These are phyloP conservation scores for Tetraselmis chui DNA, from an alignment of 139 green algal genomes.

Conservation along the genomic window DNA sequence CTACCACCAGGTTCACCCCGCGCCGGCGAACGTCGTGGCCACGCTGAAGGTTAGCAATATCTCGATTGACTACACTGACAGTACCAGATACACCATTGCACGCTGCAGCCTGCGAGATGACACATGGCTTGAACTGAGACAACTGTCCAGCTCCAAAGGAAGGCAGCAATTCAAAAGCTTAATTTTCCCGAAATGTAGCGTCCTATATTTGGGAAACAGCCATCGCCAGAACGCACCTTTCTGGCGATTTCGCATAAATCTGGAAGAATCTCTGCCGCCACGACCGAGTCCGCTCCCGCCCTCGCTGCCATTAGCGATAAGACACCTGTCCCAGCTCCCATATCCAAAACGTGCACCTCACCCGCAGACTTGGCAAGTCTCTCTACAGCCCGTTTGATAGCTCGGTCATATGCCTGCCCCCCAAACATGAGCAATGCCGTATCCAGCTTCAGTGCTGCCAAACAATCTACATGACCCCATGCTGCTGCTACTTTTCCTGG, in stretches of 20 bases:
- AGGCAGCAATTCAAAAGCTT: too few species aligned
- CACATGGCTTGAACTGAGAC: neutral
- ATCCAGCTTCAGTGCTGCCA: too few species aligned
- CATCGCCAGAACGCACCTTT: neutral
- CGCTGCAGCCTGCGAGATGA: slow-evolving; percentile 4
- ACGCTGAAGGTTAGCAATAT: slow-evolving; percentile 22
- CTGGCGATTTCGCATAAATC: neutral
- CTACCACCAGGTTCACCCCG: slow-evolving; percentile 60
- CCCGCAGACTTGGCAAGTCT: slow-evolving; percentile 13
- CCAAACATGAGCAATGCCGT: neutral
- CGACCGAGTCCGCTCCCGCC: slow-evolving; percentile 17
- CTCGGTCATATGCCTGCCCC: slow-evolving; percentile 31
- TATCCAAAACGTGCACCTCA: slow-evolving; percentile 37
- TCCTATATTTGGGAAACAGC: too few species aligned
- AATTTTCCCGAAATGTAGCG: too few species aligned
- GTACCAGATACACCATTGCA: slow-evolving; percentile 14
- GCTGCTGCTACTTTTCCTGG: too few species aligned
- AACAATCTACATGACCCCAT: too few species aligned
- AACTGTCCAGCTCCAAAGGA: neutral
- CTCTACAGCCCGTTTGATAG: slow-evolving; percentile 38
- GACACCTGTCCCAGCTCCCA: slow-evolving; percentile 29
- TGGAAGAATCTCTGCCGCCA: slow-evolving; percentile 1
- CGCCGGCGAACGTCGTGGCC: slow-evolving; percentile 39
- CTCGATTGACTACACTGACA: slow-evolving; percentile 18
- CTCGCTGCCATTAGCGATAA: slow-evolving; percentile 24